Base-by-base conservation (phyloP, 495 filamentous ascomycete genomes). In the Haplographium delicatum region DNA sequence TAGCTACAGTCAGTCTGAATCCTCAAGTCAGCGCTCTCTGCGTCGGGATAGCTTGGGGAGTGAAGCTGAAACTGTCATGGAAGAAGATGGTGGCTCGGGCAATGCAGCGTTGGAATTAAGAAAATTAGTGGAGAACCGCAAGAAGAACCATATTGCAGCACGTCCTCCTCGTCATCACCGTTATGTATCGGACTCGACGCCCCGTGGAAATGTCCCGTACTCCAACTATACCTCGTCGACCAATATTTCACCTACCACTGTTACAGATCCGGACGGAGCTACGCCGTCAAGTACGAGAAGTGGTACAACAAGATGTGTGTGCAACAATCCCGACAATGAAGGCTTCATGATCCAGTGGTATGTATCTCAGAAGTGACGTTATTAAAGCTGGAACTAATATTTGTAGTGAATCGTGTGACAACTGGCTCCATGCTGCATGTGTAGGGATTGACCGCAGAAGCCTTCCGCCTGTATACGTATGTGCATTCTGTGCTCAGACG, bases 281-380 rank as follows among this genome's bases (percentile, higher is more conserved):
- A 90, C 82, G 0, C 86, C 86, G 1, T 83, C 76, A 53, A 80
- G 66, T 68, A 78, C 70, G 33, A 75, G 74, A 47, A 72, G 66
- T 53, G 78, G 74, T 4, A 63, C 65, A 13, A 85, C 88, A 3
- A 78, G 88, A 46, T 95, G 89, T 60, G 68, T 89, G 18, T 94
- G 89, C 68, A 72, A 76, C 51, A 79, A 79, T 28, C 69, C 76
- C 50, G 76, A 84, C 18, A 79, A 81, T 50, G 81, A 83, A 49
- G 82, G 79, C 50, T 76, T 86, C 44, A 84, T 95, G 83, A 83
- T 96, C 56, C 86, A 90, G 70, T 96, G 86, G 86, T 89, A 72
- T 51, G 73, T 68, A 15, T 37, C 47, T 24, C 11, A 13, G 15
- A 16, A 23, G 34, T 28, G 13, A 38, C 8, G 13, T 16, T 18